Conservation (phyloP, 345 rosid species). For the Mercurialis annua region DNA sequence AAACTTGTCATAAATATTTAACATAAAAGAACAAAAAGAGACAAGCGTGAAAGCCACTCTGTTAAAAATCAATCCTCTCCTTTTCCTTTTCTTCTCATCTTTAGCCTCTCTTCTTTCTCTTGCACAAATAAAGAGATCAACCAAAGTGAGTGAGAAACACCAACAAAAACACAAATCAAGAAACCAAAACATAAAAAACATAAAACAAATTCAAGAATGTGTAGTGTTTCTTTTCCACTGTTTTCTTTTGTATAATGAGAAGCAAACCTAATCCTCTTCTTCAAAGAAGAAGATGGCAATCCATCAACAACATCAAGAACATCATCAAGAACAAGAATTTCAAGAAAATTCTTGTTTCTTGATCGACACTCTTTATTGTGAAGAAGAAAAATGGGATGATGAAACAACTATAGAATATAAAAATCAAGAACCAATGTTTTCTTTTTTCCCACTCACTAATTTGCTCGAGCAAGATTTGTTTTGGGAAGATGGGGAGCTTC, state of each 20-base stretch:
- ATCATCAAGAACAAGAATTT: background rate
- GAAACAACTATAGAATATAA: slow-evolving; percentile 6
- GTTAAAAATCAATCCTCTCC: slow-evolving; percentile 34
- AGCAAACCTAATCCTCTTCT: slow-evolving; percentile 20
- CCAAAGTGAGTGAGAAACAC: slow-evolving; percentile 20
- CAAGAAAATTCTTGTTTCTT: slow-evolving; percentile 12
- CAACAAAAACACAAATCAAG: slow-evolving; percentile 5
- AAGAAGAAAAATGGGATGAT: slow-evolving; percentile 29
- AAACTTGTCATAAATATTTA: background rate
- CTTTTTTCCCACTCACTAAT: slow-evolving; percentile 31
- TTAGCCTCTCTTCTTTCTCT: slow-evolving; percentile 18
- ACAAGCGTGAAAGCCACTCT: slow-evolving; percentile 53
- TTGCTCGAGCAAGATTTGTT: slow-evolving; percentile 61
- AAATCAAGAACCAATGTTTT: background rate
- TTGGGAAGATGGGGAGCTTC: slow-evolving; percentile 77
- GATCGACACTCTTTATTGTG: slow-evolving; percentile 28
- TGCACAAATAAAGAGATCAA: slow-evolving; percentile 12
- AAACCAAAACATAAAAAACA: no score
- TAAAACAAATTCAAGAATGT: background rate
- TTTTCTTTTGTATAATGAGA: slow-evolving; percentile 20
- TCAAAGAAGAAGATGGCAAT: slow-evolving; percentile 36
- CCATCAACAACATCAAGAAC: background rate
- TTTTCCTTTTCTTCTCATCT: slow-evolving; percentile 11
- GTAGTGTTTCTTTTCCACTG: background rate
- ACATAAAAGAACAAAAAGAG: slow-evolving; percentile 31